Evolutionary conservation across 2,329 filamentous ascomycete species (phyloP), one percentile per base, ranked within the genome.

Genomic region (Botrytis medusae): DNA sequence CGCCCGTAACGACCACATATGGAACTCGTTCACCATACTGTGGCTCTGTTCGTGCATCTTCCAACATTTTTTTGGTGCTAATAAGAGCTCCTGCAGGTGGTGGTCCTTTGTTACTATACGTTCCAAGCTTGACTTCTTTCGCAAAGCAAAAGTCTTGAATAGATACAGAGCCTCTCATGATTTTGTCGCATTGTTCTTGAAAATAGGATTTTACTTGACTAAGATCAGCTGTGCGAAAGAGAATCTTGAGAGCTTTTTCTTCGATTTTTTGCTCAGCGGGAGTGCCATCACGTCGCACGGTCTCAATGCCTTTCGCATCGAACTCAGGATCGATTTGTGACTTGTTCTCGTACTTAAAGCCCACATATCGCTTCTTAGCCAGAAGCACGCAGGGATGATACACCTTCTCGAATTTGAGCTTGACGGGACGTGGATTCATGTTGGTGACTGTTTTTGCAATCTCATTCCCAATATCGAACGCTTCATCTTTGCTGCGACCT

Each of bases 301-400:
- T 99, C 84, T 99, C 97, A 76, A 98, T 99, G 44, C 97, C 96
- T 82, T 99, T 99, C 73, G 96, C 97, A 81, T 99, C 97, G 77
- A 98, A 98, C 1, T 97, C 93, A 0, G 96, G 95, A 76, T 91
- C 89, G 14, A 82, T 84, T 80, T 99, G 96, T 25, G 87, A 85
- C 54, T 88, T 88, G 77, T 86, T 89, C 80, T 99, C 96, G 83
- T 97, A 99, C 81, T 97, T 98, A 86, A 97, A 98, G 9, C 97
- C 97, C 6, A 98, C 97, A 78, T 99, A 99, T 72, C 96, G 92
- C 81, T 99, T 99, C 84, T 99, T 99, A 29, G 97, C 94, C 0
- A 99, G 87, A 7, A 99, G 87, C 0, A 98, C 90, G 80, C 95
- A 98, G 0, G 97, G 96, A 76, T 97, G 93, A 82, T 99, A 99